These are phyloP conservation scores for Paecilomyces sp. DNA, from an alignment of 2,329 filamentous ascomycete genomes.

Conservation along the genomic window DNA sequence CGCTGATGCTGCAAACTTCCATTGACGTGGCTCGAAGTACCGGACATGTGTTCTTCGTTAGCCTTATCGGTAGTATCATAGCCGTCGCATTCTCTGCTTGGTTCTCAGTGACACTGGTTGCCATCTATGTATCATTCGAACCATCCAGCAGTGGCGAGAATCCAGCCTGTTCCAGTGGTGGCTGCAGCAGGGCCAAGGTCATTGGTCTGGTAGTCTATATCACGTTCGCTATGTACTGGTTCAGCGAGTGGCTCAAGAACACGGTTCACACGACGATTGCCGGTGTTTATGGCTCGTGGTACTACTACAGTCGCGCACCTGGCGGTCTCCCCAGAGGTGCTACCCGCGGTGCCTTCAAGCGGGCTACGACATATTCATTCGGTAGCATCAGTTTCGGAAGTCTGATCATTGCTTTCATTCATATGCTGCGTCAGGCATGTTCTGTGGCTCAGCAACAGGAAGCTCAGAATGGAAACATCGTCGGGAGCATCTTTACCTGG, in stretches of 20 bases:
- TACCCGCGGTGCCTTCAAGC: slow-evolving; percentile 74
- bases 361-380: slow-evolving; percentile 83
- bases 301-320: slow-evolving; percentile 62
- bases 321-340: slow-evolving; percentile 65
- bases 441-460: slow-evolving; percentile 66
- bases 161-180: slow-evolving; percentile 49
- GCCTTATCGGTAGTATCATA: slow-evolving; percentile 70
- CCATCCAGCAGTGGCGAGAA: slow-evolving; percentile 46
- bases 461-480: slow-evolving; percentile 59
- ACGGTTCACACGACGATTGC: slow-evolving; percentile 82
- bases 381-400: slow-evolving; percentile 85
- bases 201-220: slow-evolving; percentile 79
- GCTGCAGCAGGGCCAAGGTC: slow-evolving; percentile 68
- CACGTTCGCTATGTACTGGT: slow-evolving; percentile 91
- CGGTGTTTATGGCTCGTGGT: slow-evolving; percentile 89
- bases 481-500: slow-evolving; percentile 63
- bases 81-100: slow-evolving; percentile 73
- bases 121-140: slow-evolving; percentile 77
- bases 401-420: slow-evolving; percentile 77
- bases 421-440: slow-evolving; percentile 73
- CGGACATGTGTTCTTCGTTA: slow-evolving; percentile 82
- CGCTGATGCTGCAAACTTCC: slow-evolving; percentile 77
- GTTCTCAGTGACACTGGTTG: slow-evolving; percentile 79
- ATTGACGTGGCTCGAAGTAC: slow-evolving; percentile 79
- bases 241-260: slow-evolving; percentile 89